Percentiles rank a stretch among this genome's conserved stretches.
phyloP scores from a whole-genome alignment of 176 grass and related monocot genomes.

The Chloris gayana region DNA sequence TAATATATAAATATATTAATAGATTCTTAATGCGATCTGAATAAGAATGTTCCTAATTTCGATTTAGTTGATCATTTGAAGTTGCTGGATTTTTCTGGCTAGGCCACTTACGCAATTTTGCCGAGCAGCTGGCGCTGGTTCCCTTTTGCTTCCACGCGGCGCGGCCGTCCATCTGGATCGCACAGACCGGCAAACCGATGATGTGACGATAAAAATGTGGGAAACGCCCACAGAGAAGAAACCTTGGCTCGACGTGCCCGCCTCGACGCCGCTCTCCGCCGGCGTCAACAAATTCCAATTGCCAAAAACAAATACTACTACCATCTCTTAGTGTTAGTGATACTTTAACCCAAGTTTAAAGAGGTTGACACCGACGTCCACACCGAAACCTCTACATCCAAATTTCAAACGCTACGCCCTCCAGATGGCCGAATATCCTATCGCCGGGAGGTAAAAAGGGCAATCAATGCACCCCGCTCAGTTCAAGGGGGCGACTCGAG shows the following conservation, averaged over 20 bases:
- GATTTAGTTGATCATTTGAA: too few species aligned
- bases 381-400: too few species aligned
- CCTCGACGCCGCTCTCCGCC: slow-evolving; percentile 19
- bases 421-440: background rate
- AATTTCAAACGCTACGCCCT: background rate
- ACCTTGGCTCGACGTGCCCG: background rate
- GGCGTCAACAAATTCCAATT: background rate
- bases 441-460: background rate
- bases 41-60: too few species aligned
- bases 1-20: too few species aligned
- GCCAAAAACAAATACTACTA: background rate
- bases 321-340: too few species aligned
- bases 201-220: background rate
- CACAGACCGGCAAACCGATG: background rate
- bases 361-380: too few species aligned
- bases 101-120: too few species aligned
- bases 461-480: background rate
- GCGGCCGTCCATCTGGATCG: background rate
- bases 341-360: background rate
- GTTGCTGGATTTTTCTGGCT: too few species aligned
- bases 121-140: background rate
- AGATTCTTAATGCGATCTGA: too few species aligned
- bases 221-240: background rate
- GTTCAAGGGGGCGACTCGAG: background rate
- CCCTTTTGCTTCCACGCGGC: background rate